Evolutionary conservation across 2,329 filamentous ascomycete genomes (phyloP), one percentile per base, ranked within the genome.

Genomic region (Hypoxylon sp.): DNA sequence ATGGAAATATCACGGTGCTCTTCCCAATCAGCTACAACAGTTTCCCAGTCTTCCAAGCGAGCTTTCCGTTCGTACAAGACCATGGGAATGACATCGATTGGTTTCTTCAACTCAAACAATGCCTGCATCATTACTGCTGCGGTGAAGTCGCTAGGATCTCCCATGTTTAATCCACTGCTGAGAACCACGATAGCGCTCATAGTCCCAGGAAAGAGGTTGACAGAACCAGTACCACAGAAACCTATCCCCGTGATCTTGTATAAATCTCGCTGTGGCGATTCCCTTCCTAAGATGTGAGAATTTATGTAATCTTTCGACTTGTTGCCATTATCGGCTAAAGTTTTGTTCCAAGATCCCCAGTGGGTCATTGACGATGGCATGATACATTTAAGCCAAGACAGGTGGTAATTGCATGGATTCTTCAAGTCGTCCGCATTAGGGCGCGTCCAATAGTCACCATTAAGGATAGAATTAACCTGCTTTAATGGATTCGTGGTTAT

Each of bases 291-390:
- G 14, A 55, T 55, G 30, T 55, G 35, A 17, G 35, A 13, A 11
- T 55, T 55, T 7, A 30, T 55, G 51, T 30, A 30, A 17, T 55
- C 22, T 17, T 55, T 35, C 2, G 35, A 4, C 13, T 27, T 14
- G 20, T 42, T 20, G 13, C 51, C 51, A 10, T 55, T 55, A 14
- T 55, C 51, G 2, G 51, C 51, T 25, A 55, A 25, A 13, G 13
- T 44, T 25, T 4, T n/a, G 14, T 55, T 55, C 51, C 51, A 55
- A 2, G 51, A 55, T 25, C 51, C 51, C 51, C 51, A 55, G 25
- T 55, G 51, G 11, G 30, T 6, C 51, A 55, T 55, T 55, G 51
- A 55, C 13, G 51, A 55, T 6, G 51, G 51, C 51, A 55, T 42
- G 11, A 55, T 35, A 14, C 51, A 55, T 25, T 55, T 42, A 14